Conservation (phyloP, 306 rosid genomes). For the Prunus salicina region DNA sequence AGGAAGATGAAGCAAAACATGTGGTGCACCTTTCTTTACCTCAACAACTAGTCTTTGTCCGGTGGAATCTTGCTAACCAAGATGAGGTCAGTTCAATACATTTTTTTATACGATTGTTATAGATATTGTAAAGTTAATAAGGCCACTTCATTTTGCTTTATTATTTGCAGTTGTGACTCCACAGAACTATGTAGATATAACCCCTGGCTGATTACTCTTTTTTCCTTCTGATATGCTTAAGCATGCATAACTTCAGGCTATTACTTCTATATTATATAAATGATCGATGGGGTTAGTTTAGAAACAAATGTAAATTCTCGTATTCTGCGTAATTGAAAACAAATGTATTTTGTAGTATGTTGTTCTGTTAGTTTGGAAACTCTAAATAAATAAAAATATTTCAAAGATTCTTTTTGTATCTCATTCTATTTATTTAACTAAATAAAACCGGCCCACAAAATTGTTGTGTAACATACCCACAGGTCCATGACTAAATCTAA, state of each 20-base stretch:
- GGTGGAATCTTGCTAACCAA: conserved; percentile 50
- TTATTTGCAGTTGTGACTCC: background rate
- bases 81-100: conserved; percentile 56
- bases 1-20: conserved; percentile 68
- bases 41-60: conserved; percentile 63
- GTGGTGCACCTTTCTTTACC: conserved; percentile 59
- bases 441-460: too few species aligned
- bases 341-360: too few species aligned
- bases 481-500: too few species aligned
- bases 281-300: background rate
- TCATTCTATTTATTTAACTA: too few species aligned
- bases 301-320: too few species aligned
- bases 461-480: too few species aligned
- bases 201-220: background rate
- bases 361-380: too few species aligned
- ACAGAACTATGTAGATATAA: background rate
- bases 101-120: background rate
- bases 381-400: too few species aligned
- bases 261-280: background rate
- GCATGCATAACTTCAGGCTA: background rate
- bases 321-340: too few species aligned
- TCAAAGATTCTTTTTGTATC: too few species aligned
- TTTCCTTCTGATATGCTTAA: background rate
- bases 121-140: background rate
- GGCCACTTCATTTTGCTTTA: background rate